Conservation (phyloP, 768 basidiomycete genomes). For the Nidula microcarpa region DNA sequence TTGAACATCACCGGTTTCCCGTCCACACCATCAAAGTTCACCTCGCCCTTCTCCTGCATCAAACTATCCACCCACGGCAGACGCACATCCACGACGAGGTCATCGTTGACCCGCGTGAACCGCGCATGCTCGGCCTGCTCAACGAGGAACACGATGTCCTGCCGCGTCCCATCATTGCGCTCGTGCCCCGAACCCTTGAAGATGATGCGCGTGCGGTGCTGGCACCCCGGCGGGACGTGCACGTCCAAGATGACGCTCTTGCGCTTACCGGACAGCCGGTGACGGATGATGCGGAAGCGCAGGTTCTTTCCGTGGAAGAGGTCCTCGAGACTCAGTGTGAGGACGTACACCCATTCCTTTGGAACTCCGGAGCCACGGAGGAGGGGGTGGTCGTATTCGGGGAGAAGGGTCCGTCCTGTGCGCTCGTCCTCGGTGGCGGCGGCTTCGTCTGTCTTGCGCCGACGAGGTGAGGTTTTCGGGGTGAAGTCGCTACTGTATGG, state of each 20-base stretch:
- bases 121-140: conserved; percentile 48
- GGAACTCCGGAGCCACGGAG: conserved; percentile 23
- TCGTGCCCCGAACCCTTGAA: conserved; percentile 56
- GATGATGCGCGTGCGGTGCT: conserved; percentile 49
- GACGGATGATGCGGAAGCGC: conserved; percentile 52
- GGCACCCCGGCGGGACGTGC: conserved; percentile 52
- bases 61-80: conserved; percentile 53
- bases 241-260: conserved; percentile 49
- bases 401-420: neutral
- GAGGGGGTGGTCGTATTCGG: conserved; percentile 10
- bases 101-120: conserved; percentile 47
- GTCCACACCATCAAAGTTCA: conserved; percentile 49
- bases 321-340: conserved; percentile 55
- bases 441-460: neutral
- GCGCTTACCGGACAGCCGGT: conserved; percentile 38
- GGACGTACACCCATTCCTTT: conserved; percentile 37
- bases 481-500: conserved; percentile 8
- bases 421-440: neutral
- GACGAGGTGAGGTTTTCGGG: conserved; percentile 9
- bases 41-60: conserved; percentile 37
- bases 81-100: conserved; percentile 46
- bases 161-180: conserved; percentile 48
- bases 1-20: conserved; percentile 43
- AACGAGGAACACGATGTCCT: conserved; percentile 59
- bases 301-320: conserved; percentile 47